phyloP scores from a whole-genome alignment of 2,329 filamentous ascomycete genomes.

The Diplodia sapinea region DNA sequence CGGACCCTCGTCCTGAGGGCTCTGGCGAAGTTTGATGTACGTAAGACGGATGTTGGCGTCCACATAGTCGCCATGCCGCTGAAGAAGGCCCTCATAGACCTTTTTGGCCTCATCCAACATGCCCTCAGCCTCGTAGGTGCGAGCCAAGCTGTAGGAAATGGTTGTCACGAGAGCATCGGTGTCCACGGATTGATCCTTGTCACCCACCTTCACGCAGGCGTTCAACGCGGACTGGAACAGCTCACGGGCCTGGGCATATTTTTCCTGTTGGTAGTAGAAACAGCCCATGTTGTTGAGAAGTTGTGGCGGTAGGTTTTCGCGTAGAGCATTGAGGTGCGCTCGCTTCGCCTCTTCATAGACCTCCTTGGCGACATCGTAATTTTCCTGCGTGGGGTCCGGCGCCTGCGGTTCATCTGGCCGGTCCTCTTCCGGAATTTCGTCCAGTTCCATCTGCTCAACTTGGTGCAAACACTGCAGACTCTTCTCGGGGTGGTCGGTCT shows the following conservation, averaged over 20 bases:
- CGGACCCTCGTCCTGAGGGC: slow-evolving; percentile 83
- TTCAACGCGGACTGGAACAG: slow-evolving; percentile 92
- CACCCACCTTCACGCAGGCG: slow-evolving; percentile 81
- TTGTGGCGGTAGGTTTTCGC: slow-evolving; percentile 83
- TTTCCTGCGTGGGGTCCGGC: slow-evolving; percentile 38
- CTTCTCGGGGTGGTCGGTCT: slow-evolving; percentile 83
- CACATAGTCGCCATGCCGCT: slow-evolving; percentile 87
- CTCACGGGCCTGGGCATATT: slow-evolving; percentile 77
- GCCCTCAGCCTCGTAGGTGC: slow-evolving; percentile 87
- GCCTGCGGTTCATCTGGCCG: slow-evolving; percentile 51
- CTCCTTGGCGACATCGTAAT: slow-evolving; percentile 43
- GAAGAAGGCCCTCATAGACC: slow-evolving; percentile 84
- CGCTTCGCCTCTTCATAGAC: slow-evolving; percentile 53
- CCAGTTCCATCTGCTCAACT: slow-evolving; percentile 87
- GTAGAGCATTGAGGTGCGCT: slow-evolving; percentile 61
- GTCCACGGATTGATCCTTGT: slow-evolving; percentile 76
- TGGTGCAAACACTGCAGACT: slow-evolving; percentile 90
- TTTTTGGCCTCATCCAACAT: slow-evolving; percentile 82
- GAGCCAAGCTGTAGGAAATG: slow-evolving; percentile 94
- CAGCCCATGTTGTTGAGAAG: slow-evolving; percentile 97
- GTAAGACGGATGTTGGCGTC: slow-evolving; percentile 88
- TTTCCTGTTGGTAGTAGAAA: slow-evolving; percentile 89
- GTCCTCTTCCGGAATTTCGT: slow-evolving; percentile 75
- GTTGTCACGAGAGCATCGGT: slow-evolving; percentile 92
- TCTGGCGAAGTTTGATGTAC: slow-evolving; percentile 83